Conservation (phyloP, 139 green algal species). For the Pseudopediastrum boryanum region DNA sequence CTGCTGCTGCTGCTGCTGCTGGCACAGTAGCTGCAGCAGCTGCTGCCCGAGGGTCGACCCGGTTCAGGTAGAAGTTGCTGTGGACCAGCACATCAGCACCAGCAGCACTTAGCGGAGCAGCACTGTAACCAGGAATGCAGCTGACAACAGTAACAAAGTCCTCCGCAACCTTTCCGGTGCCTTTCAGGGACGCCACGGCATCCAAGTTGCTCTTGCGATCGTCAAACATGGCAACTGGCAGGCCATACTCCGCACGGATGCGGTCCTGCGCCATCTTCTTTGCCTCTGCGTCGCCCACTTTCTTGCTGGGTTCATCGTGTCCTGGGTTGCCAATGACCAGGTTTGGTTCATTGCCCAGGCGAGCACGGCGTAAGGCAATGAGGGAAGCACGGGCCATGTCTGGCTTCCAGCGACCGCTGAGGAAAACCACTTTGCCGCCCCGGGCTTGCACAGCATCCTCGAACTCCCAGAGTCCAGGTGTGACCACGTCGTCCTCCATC, state of each 20-base stretch:
- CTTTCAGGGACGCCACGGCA: neutral
- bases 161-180: neutral
- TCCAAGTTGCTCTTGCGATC: conserved; percentile 17
- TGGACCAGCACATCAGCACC: neutral
- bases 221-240: conserved; percentile 16
- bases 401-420: conserved; percentile 7
- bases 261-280: conserved; percentile 3
- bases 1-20: conserved; percentile 1
- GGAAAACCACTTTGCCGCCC: conserved; percentile 4
- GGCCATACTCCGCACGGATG: neutral
- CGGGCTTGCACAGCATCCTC: conserved; percentile 4
- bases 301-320: conserved; percentile 3
- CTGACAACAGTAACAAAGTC: neutral
- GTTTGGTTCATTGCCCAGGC: conserved; percentile 7
- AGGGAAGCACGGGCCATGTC: neutral
- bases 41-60: neutral
- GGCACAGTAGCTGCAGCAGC: neutral
- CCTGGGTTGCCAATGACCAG: conserved; percentile 11
- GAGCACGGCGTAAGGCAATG: neutral
- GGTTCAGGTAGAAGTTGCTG: conserved; percentile 13
- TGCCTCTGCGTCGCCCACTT: conserved; percentile 2
- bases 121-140: conserved; percentile 7
- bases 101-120: neutral
- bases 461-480: neutral
- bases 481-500: conserved; percentile 12